Evolutionary conservation across 768 basidiomycete genomes (phyloP), one percentile per base, ranked within the genome.

Genomic region (Tremella mesenterica): DNA sequence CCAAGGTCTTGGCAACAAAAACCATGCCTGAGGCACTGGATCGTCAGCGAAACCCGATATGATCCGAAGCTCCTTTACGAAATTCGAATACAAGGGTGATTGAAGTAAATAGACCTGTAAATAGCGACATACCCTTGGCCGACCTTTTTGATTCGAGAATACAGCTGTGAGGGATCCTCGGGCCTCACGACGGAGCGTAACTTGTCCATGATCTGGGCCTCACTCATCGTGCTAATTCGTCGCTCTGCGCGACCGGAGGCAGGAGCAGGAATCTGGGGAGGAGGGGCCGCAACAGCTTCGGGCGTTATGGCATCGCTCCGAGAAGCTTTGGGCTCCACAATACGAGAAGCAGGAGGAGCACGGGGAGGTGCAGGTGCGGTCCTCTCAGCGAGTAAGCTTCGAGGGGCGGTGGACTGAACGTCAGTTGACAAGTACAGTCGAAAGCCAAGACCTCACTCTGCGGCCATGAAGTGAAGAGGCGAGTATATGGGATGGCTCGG

Each of bases 141-240:
- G 56, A 99, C 89, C 77, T 97, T 99, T 78, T 88, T 91, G 73
- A 96, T 95, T 79, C 95, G 96, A 64, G 85, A 86, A 74, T 96
- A 99, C 18, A 93, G 70, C 61, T 79, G 65, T 75, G 87, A 90
- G 21, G 93, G 93, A 71, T 97, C 93, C 20, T 88, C 84, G 38
- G 81, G 76, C 38, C 80, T 83, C 44, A 96, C 92, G 0, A 97
- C 91, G 59, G 83, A 82, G 59, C 89, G 79, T 61, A 99, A 77
- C 76, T 93, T 95, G 71, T 92, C 88, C 92, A 96, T 95, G 64
- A 97, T 92, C 77, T 99, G 93, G 45, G 85, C 85, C 75, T 99
- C 93, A 46, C 85, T 86, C 88, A 99, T 88, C 33, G 90, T 87
- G 59, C 88, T 91, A 64, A 96, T 93, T 57, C 93, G 80, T 75